phyloP scores from a whole-genome alignment of 495 filamentous ascomycete species.

The Thermothielavioides terrestris region DNA sequence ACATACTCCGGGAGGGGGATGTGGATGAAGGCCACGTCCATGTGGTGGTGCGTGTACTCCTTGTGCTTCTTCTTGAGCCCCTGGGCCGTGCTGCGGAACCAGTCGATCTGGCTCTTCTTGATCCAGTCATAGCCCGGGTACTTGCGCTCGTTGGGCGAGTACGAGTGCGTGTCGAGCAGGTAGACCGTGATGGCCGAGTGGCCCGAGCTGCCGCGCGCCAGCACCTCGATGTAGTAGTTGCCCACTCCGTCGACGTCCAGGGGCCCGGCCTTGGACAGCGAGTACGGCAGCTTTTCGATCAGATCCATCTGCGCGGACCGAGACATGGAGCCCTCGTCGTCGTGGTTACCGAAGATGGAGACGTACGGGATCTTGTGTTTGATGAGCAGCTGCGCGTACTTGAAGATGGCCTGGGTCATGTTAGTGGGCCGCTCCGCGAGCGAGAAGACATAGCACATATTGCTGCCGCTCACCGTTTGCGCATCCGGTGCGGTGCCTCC shows the following conservation, averaged over 20 bases:
- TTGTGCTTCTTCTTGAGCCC: constrained; percentile 58
- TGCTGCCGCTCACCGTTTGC: constrained; percentile 50
- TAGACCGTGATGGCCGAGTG: constrained; percentile 91
- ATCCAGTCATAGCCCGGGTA: constrained; percentile 92
- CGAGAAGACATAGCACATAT: neutral
- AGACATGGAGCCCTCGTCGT: constrained; percentile 79
- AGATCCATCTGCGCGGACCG: constrained; percentile 74
- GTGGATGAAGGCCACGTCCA: constrained; percentile 96
- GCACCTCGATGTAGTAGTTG: constrained; percentile 89
- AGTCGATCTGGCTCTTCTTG: constrained; percentile 84
- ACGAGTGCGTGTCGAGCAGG: constrained; percentile 85
- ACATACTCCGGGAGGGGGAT: constrained; percentile 90
- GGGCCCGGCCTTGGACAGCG: constrained; percentile 72
- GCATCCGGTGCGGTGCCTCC: constrained; percentile 85
- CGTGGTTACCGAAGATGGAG: constrained; percentile 94
- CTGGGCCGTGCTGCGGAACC: constrained; percentile 75
- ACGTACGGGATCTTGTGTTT: constrained; percentile 86
- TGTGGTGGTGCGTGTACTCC: constrained; percentile 82
- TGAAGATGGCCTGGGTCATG: constrained; percentile 64
- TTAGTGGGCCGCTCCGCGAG: neutral
- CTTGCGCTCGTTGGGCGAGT: constrained; percentile 80
- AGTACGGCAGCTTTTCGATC: constrained; percentile 79
- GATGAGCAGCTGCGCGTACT: constrained; percentile 78
- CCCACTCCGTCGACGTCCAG: constrained; percentile 79
- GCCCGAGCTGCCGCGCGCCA: constrained; percentile 63